phyloP scores from a whole-genome alignment of 306 rosid species.

The Inga laurina region DNA sequence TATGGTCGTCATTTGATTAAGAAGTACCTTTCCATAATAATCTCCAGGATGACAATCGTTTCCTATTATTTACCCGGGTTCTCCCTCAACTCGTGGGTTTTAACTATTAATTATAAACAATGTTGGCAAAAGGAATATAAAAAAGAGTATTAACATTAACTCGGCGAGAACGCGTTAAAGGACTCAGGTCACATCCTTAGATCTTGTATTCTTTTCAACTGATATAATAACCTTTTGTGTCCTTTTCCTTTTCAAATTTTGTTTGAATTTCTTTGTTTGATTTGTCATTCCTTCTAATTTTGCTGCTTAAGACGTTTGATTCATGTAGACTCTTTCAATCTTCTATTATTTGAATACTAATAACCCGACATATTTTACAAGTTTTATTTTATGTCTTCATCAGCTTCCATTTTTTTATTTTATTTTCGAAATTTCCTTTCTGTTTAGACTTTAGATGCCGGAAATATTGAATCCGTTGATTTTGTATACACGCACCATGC shows the following conservation, averaged over 20 bases:
- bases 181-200: not conserved
- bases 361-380: not conserved
- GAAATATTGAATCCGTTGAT: not conserved
- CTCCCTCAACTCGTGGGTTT: not conserved
- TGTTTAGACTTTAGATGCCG: not conserved
- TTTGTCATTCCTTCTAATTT: not conserved
- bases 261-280: not conserved
- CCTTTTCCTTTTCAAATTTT: not conserved
- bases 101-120: not conserved
- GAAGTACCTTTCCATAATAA: not conserved
- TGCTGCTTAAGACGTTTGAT: not conserved
- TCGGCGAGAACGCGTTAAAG: not conserved
- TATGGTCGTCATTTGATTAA: not conserved
- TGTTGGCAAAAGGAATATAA: not conserved
- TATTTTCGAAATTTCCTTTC: not conserved
- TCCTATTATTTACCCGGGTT: not conserved
- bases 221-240: not conserved
- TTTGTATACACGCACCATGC: not conserved
- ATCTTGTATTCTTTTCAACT: not conserved
- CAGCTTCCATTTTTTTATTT: not conserved
- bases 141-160: not conserved
- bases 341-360: not conserved
- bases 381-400: not conserved
- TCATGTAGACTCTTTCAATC: not conserved
- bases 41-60: not conserved